Conservation (phyloP, 176 grass and related monocot species). For the Oryza officinalis region DNA sequence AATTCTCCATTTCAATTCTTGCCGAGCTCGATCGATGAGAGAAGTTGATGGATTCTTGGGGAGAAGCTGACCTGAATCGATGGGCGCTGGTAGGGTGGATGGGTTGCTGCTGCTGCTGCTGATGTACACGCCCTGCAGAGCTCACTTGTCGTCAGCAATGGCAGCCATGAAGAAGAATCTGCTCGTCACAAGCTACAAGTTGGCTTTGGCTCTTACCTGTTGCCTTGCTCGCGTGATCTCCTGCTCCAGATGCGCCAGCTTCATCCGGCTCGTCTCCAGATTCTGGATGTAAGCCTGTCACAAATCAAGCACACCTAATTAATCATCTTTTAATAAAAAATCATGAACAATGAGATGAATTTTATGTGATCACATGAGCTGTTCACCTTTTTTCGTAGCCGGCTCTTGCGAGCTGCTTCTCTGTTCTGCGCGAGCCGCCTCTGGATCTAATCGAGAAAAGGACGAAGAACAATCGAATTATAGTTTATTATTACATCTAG, state of each 20-base stretch:
- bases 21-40: background rate
- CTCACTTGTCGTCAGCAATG: conserved; percentile 4
- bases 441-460: background rate
- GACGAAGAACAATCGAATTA: background rate
- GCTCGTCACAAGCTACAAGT: no score
- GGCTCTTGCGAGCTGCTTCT: conserved; percentile 58
- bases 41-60: background rate
- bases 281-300: conserved; percentile 86
- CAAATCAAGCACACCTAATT: background rate
- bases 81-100: conserved; percentile 26
- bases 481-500: background rate
- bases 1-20: background rate
- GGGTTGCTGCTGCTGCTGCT: conserved; percentile 44
- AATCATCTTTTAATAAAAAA: background rate
- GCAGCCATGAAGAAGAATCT: background rate
- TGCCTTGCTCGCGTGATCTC: conserved; percentile 53
- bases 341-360: background rate
- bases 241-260: conserved; percentile 79
- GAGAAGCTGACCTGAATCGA: conserved; percentile 54
- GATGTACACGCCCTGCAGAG: conserved; percentile 47
- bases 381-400: conserved; percentile 58
- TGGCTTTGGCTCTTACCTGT: conserved; percentile 11
- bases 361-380: background rate
- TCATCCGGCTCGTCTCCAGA: conserved; percentile 79
- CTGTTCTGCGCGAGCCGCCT: conserved; percentile 60